Conservation (phyloP, 2,329 filamentous ascomycete species). For the Sordariomycetes sp. region DNA sequence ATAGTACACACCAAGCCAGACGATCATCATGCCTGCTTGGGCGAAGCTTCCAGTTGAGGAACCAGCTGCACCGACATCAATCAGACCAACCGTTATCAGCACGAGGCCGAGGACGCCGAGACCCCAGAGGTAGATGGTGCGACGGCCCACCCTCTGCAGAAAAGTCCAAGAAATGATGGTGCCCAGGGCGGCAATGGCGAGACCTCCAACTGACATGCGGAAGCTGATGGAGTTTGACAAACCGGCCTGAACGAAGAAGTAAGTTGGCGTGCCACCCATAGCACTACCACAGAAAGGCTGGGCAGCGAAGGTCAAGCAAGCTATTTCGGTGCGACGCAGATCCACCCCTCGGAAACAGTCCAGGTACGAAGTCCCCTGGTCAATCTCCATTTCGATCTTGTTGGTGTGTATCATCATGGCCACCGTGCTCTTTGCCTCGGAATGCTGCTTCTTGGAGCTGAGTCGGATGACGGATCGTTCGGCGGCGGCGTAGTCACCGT, state of each 20-base stretch:
- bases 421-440: constrained; percentile 9
- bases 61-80: constrained; percentile 32
- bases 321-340: constrained; percentile 35
- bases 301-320: constrained; percentile 31
- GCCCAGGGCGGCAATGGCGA: constrained; percentile 33
- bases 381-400: constrained; percentile 31
- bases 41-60: constrained; percentile 38
- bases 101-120: constrained; percentile 36
- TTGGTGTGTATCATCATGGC: constrained; percentile 43
- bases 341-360: constrained; percentile 39
- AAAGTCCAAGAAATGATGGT: constrained; percentile 36
- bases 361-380: constrained; percentile 29
- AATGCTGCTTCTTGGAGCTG: constrained; percentile 3
- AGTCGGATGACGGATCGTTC: not conserved
- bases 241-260: constrained; percentile 34
- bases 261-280: constrained; percentile 51
- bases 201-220: constrained; percentile 29
- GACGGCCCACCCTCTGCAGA: constrained; percentile 32
- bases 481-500: constrained; percentile 22
- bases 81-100: constrained; percentile 32
- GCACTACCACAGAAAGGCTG: constrained; percentile 28
- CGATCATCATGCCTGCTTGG: constrained; percentile 32
- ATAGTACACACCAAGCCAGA: constrained; percentile 34
- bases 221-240: constrained; percentile 21
- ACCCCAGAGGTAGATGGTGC: constrained; percentile 33